Evolutionary conservation across 768 basidiomycete genomes (phyloP).

Genomic region (Xanthoconium purpureum): DNA sequence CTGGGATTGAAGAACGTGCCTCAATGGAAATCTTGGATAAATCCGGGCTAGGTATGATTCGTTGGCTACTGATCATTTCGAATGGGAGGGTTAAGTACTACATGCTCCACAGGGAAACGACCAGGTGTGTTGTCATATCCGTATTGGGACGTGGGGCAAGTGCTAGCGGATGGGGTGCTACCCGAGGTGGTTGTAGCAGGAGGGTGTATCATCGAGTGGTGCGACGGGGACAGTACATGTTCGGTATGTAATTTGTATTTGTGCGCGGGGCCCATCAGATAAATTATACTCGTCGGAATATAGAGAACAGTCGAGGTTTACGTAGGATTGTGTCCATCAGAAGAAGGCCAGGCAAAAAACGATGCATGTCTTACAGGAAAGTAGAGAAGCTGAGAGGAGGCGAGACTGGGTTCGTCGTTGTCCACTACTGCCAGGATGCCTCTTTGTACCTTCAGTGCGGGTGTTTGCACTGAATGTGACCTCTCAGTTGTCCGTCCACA

Average conservation of each 20-base stretch:
- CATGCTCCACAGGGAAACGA: background rate
- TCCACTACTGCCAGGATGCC: background rate
- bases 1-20: slow-evolving; percentile 42
- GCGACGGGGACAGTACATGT: too few species aligned
- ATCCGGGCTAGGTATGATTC: background rate
- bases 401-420: background rate
- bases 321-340: too few species aligned
- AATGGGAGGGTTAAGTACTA: background rate
- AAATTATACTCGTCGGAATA: background rate
- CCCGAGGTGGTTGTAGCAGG: background rate
- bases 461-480: background rate
- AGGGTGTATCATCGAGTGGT: too few species aligned
- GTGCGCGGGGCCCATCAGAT: background rate
- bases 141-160: background rate
- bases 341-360: too few species aligned
- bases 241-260: too few species aligned
- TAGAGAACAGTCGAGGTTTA: too few species aligned
- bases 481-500: too few species aligned
- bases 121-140: background rate
- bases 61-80: background rate
- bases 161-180: too few species aligned
- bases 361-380: too few species aligned
- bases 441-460: too few species aligned
- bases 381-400: too few species aligned
- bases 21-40: slow-evolving; percentile 42